Conservation (phyloP, 2,329 filamentous ascomycete genomes). For the Allantophomopsis lycopodina region DNA sequence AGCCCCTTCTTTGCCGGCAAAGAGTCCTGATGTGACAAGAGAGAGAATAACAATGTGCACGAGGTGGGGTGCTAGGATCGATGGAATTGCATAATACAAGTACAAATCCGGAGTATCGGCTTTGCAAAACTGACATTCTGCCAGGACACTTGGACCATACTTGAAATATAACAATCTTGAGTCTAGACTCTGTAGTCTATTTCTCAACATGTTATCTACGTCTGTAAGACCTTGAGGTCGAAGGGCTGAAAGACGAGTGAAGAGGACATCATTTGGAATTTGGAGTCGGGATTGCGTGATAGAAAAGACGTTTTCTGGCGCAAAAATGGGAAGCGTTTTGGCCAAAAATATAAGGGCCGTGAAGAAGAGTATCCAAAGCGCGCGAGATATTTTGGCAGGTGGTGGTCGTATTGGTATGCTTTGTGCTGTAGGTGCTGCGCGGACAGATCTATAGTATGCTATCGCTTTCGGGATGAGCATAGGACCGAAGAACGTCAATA, state of each 20-base stretch:
- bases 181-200: conserved; percentile 56
- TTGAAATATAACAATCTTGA: conserved; percentile 71
- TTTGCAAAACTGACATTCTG: conserved; percentile 71
- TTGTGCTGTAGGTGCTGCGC: conserved; percentile 26
- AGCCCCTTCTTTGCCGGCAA: conserved; percentile 48
- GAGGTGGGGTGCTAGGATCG: conserved; percentile 64
- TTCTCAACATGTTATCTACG: conserved; percentile 49
- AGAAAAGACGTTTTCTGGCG: conserved; percentile 70
- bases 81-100: conserved; percentile 68
- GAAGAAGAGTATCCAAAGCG: conserved; percentile 45
- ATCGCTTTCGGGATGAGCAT: conserved; percentile 55
- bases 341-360: conserved; percentile 37
- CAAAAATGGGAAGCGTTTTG: conserved; percentile 51
- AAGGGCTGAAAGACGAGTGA: conserved; percentile 53
- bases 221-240: conserved; percentile 36
- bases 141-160: conserved; percentile 62
- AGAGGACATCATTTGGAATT: conserved; percentile 73
- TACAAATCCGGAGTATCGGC: conserved; percentile 57
- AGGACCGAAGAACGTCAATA: conserved; percentile 48
- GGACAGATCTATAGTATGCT: conserved; percentile 45
- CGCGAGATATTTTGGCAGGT: conserved; percentile 35
- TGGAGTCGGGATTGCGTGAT: conserved; percentile 70
- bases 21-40: conserved; percentile 53
- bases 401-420: conserved; percentile 39
- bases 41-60: conserved; percentile 62